Evolutionary conservation across 2,329 filamentous ascomycete genomes (phyloP), one percentile per base, ranked within the genome.

Genomic region (Nectriaceae sp.): DNA sequence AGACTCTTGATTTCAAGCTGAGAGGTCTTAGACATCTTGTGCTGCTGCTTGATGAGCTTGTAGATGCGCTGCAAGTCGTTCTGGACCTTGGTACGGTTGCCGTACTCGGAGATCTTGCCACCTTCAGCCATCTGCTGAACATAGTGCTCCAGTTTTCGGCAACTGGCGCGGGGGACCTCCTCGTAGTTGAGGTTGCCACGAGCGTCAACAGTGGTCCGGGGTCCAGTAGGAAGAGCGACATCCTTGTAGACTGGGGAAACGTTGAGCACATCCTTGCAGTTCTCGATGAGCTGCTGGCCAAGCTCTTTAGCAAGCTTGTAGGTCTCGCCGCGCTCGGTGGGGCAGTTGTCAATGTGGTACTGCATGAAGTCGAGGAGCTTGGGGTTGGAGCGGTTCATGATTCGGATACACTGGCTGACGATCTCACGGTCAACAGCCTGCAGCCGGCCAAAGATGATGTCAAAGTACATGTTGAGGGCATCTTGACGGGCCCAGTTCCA

Each of bases 401-500:
- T 94, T 59, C 90, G 89, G 65, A 99, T 97, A 75, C 94, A 99
- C 70, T 92, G 92, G 73, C 92, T 97, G 67, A 99, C 94, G 63
- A 97, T 99, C 71, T 99, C 94, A 55, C 94, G 89, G 65, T 99
- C 94, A 35, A 99, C 89, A 42, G 87, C 90, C 76, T 94, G 85
- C 45, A 99, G 84, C 52, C 94, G 85, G 49, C 94, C 94, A 63
- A 99, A 99, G 66, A 99, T 97, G 66, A 99, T 95, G 66, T 99
- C 94, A 74, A 91, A 99, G 78, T 94, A 99, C 93, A 99, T 99
- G 76, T 82, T 94, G 45, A 99, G 83, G 21, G 93, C 94, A 70
- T 99, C 94, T 69, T 99, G 94, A 44, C 94, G 88, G 53, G 91
- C 94, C 94, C 94, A 99, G 71, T 99, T 99, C 94, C 94, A 99